Conservation (phyloP, 176 grass and related monocot genomes). For the Alopecurus myosuroides region DNA sequence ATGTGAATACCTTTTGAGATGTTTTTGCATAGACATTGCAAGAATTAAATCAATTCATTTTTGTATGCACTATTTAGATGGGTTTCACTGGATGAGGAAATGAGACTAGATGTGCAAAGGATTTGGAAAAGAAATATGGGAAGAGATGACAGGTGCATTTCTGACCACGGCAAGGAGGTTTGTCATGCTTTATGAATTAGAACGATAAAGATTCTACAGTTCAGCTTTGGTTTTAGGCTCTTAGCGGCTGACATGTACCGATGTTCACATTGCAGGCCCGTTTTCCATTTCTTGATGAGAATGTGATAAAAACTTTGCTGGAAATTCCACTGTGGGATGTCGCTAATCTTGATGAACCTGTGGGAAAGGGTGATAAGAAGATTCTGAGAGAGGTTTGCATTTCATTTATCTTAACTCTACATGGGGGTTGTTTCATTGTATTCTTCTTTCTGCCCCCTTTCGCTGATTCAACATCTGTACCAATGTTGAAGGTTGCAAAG, state of each 20-base stretch:
- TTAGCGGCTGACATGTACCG: background rate
- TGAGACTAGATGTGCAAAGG: conserved; percentile 88
- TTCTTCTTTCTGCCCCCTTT: background rate
- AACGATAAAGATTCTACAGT: background rate
- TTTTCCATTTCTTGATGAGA: conserved; percentile 94
- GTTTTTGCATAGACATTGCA: background rate
- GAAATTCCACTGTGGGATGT: conserved; percentile 87
- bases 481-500: conserved; percentile 58
- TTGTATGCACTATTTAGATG: conserved; percentile 53
- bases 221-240: background rate
- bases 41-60: conserved; percentile 4
- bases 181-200: conserved; percentile 1
- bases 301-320: conserved; percentile 68
- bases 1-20: background rate
- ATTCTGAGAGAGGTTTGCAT: conserved; percentile 90
- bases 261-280: conserved; percentile 43
- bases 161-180: conserved; percentile 87
- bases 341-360: conserved; percentile 69
- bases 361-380: conserved; percentile 85
- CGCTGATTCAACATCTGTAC: conserved; percentile 7
- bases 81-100: conserved; percentile 66
- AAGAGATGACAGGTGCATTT: conserved; percentile 94
- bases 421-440: background rate
- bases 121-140: conserved; percentile 99
- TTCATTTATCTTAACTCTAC: background rate